Conservation (phyloP, 2,329 filamentous ascomycete genomes). For the Hirsutella minnesotensis region DNA sequence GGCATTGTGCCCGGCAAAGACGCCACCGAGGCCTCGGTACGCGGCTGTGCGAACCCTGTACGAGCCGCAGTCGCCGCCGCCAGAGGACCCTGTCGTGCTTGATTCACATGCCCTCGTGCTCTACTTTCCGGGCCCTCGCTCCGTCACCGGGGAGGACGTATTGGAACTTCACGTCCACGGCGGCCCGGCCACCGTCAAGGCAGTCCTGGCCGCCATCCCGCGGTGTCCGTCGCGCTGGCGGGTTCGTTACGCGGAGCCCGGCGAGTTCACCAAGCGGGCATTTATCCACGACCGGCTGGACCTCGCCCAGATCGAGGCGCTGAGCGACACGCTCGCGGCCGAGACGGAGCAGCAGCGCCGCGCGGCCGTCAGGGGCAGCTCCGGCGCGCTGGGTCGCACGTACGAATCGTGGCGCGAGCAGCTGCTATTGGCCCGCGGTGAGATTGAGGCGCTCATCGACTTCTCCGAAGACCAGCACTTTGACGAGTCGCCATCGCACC, state of each 20-base stretch:
- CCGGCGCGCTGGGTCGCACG: conserved; percentile 53
- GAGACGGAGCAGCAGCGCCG: conserved; percentile 90
- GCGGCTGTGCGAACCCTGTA: conserved; percentile 68
- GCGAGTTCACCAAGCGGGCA: conserved; percentile 87
- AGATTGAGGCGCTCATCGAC: conserved; percentile 91
- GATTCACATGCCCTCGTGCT: conserved; percentile 74
- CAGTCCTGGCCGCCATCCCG: conserved; percentile 69
- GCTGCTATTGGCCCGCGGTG: conserved; percentile 71
- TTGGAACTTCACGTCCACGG: conserved; percentile 94
- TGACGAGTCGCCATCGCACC: conserved; percentile 66
- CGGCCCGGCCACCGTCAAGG: conserved; percentile 76
- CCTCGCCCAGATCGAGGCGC: conserved; percentile 67
- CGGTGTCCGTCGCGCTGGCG: conserved; percentile 23
- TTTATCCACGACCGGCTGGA: conserved; percentile 81
- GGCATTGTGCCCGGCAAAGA: conserved; percentile 35
- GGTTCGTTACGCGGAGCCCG: conserved; percentile 83
- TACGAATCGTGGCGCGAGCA: conserved; percentile 77
- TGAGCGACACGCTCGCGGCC: conserved; percentile 50
- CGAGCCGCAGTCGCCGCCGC: conserved; percentile 24
- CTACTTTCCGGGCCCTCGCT: conserved; percentile 69
- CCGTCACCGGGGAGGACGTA: conserved; percentile 85
- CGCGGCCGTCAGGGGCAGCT: conserved; percentile 69
- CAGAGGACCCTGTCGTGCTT: conserved; percentile 41
- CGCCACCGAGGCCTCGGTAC: conserved; percentile 34
- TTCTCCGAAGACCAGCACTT: conserved; percentile 97